These are phyloP conservation scores for Bipolaris bicolor DNA, from an alignment of 2,329 filamentous ascomycete genomes.

Conservation along the genomic window DNA sequence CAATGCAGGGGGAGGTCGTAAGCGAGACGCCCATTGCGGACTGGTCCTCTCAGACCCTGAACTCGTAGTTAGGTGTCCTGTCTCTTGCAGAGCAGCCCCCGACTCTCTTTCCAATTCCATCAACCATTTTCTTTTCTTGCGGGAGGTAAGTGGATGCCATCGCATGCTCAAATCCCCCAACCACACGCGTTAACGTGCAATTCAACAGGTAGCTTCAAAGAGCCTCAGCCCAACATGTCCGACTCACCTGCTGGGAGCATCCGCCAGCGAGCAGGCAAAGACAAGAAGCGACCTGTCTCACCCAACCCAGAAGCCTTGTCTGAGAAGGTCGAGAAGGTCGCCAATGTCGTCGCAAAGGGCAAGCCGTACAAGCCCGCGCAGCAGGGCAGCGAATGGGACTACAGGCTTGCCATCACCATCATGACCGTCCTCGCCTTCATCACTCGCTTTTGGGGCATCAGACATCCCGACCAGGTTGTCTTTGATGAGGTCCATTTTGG, in stretches of 20 bases:
- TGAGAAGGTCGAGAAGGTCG: conserved; percentile 41
- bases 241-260: conserved; percentile 46
- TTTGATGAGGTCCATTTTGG: conserved; percentile 99
- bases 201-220: conserved; percentile 34
- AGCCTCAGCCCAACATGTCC: conserved; percentile 43
- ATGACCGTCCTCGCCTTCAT: conserved; percentile 85
- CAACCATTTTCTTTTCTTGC: conserved; percentile 23
- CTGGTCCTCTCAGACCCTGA: conserved; percentile 20
- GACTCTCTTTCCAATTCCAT: conserved; percentile 27
- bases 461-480: conserved; percentile 93
- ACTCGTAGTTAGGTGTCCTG: conserved; percentile 33
- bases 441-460: conserved; percentile 95
- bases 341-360: conserved; percentile 37
- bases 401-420: conserved; percentile 76
- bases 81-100: conserved; percentile 23
- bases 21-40: conserved; percentile 19
- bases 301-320: conserved; percentile 42
- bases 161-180: conserved; percentile 2
- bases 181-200: conserved; percentile 21
- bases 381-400: conserved; percentile 74
- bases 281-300: conserved; percentile 48
- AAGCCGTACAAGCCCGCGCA: conserved; percentile 43
- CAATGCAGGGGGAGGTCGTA: conserved; percentile 13
- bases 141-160: conserved; percentile 29
- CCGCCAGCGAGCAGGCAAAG: conserved; percentile 48